A percentile compares a stretch with the other conserved stretches of the same genome.
These are phyloP conservation scores for Pulveroboletus sp. DNA, from an alignment of 768 basidiomycete genomes.

Conservation along the genomic window DNA sequence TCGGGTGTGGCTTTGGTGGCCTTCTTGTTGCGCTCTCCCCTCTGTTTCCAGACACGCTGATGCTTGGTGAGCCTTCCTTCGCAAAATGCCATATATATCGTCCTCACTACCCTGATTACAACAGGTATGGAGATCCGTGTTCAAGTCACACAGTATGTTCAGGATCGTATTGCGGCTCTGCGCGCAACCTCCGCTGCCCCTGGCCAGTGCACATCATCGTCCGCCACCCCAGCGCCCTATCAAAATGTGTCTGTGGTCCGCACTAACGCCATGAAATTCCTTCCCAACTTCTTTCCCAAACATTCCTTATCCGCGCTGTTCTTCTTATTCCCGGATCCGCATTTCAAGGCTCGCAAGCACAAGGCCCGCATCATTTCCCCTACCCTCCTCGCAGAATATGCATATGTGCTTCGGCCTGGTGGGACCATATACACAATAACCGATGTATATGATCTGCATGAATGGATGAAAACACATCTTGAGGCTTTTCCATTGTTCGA, in stretches of 20 bases:
- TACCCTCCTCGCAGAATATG: conserved; percentile 96
- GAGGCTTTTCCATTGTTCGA: conserved; percentile 85
- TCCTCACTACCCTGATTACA: not conserved
- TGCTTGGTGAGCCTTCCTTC: conserved; percentile 68
- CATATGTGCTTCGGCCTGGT: conserved; percentile 87
- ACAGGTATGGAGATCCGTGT: conserved; percentile 96
- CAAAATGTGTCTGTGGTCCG: conserved; percentile 92
- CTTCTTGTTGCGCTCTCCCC: conserved; percentile 86
- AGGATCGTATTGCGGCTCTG: conserved; percentile 89
- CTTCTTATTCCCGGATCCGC: conserved; percentile 98
- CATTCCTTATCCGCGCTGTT: conserved; percentile 89
- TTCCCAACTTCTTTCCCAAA: conserved; percentile 92
- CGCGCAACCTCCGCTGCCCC: conserved; percentile 51
- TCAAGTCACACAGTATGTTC: conserved; percentile 93
- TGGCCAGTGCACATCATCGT: conserved; percentile 16
- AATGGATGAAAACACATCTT: conserved; percentile 95
- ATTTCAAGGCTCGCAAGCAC: conserved; percentile 97
- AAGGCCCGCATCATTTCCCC: conserved; percentile 98
- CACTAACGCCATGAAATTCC: conserved; percentile 98
- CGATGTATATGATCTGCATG: conserved; percentile 88
- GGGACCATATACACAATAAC: conserved; percentile 98
- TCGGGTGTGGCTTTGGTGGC: conserved; percentile 98
- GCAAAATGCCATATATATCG: not conserved
- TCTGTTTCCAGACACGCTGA: conserved; percentile 83
- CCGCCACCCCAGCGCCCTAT: conserved; percentile 44